Conservation (phyloP, 2,329 filamentous ascomycete species). For the Bimuria novae-zelandiae region DNA sequence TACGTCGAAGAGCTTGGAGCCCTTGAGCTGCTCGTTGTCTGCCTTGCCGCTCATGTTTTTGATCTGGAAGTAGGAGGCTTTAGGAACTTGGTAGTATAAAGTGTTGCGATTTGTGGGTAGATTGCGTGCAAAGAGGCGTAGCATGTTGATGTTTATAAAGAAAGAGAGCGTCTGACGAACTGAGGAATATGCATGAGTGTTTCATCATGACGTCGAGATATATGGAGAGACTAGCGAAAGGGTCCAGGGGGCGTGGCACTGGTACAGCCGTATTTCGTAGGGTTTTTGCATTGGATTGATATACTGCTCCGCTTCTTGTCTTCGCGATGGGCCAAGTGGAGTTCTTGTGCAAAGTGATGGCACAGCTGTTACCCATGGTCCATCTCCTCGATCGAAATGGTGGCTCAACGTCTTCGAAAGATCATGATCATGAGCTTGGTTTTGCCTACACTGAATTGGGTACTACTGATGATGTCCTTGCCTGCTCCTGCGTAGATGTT, state of each 20-base stretch:
- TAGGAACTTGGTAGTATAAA: slow-evolving; percentile 17
- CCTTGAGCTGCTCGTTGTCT: slow-evolving; percentile 47
- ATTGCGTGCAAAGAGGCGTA: slow-evolving; percentile 30
- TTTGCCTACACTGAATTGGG: no score
- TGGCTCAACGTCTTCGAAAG: no score
- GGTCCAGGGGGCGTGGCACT: background rate
- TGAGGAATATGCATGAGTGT: slow-evolving; percentile 22
- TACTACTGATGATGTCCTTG: no score
- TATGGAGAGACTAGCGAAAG: background rate
- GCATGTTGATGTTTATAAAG: slow-evolving; percentile 26
- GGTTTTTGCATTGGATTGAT: background rate
- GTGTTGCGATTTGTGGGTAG: slow-evolving; percentile 12
- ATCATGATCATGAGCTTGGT: no score
- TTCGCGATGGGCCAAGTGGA: background rate
- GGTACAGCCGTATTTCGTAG: background rate
- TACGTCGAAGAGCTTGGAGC: slow-evolving; percentile 52
- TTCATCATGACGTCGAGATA: slow-evolving; percentile 35
- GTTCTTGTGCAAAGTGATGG: background rate
- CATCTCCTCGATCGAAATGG: background rate
- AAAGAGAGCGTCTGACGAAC: slow-evolving; percentile 17
- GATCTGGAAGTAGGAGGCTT: slow-evolving; percentile 23
- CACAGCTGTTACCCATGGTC: background rate
- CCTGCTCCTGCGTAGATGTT: background rate
- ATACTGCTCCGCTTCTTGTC: background rate
- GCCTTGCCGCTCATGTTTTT: slow-evolving; percentile 44